Conservation (phyloP, 352 stramenopile genomes). For the Blastocystis sp. region DNA sequence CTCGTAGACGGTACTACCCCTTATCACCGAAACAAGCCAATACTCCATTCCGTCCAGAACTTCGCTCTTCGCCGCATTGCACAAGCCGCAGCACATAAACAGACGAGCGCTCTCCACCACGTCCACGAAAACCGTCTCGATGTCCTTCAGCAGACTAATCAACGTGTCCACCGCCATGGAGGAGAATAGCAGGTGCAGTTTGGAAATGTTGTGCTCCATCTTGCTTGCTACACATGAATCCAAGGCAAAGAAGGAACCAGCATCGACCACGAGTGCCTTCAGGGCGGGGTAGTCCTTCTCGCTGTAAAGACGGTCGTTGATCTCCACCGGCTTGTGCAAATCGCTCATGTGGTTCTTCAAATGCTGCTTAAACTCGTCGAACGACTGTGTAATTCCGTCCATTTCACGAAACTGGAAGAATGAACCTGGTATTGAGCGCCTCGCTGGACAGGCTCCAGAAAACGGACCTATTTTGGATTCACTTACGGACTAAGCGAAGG, state of each 20-base stretch:
- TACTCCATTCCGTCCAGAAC: constrained; percentile 14
- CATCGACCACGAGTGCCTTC: constrained; percentile 33
- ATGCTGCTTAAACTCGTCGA: constrained; percentile 61
- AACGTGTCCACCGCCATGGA: constrained; percentile 8
- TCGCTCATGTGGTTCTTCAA: constrained; percentile 32
- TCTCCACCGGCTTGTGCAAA: not conserved
- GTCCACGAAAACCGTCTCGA: constrained; percentile 4
- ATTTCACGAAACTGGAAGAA: too few species aligned
- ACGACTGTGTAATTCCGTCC: constrained; percentile 14
- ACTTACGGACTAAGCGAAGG: not conserved
- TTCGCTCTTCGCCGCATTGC: constrained; percentile 24
- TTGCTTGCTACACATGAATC: constrained; percentile 9
- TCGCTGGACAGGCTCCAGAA: not conserved
- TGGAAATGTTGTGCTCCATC: constrained; percentile 53
- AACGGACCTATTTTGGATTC: not conserved
- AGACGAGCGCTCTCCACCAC: constrained; percentile 37
- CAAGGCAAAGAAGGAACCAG: not conserved
- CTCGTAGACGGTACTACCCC: constrained; percentile 1
- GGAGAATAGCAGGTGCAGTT: constrained; percentile 50
- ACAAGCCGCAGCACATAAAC: constrained; percentile 59
- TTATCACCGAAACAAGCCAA: not conserved
- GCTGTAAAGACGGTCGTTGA: constrained; percentile 15
- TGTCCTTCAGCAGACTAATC: constrained; percentile 50
- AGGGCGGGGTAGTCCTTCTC: constrained; percentile 37
- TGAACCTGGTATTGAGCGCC: too few species aligned